Evolutionary conservation across 163 green algal species (phyloP), one percentile per base, ranked within the genome.

Genomic region (Chlamydomonas reinhardtii): DNA sequence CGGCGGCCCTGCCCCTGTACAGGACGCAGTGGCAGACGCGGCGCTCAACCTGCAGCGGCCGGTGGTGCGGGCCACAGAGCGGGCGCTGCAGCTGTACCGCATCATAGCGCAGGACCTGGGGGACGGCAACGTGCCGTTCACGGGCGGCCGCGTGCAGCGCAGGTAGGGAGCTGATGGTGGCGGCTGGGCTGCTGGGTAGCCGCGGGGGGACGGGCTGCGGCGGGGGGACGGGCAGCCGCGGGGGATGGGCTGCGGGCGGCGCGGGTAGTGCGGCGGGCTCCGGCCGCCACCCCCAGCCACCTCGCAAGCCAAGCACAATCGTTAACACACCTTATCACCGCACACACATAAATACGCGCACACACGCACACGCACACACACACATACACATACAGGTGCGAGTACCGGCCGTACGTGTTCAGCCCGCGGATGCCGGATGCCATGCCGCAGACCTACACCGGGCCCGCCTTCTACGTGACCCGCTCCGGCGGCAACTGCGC

Each of bases 401-500:
- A 86, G 70, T 66, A 79, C 32, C 69, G 39, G 35, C 80, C 80
- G 9, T 86, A 35, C 34, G 29, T 37, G 6, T 86, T 80, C 70
- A 65, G 9, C 24, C 80, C 80, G 2, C 70, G 70, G 16, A 34
- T 73, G 3, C 70, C 52, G 25, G 39, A 79, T 29, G 80, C 54
- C 0, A 29, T 71, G 19, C n/a, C n/a, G 59, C 37, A 75, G 72
- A 27, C 75, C 43, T 82, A 64, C 82, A 43, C 81, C 35, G 82
- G 72, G 19, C 82, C 82, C 20, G 75, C 61, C 39, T 87, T 87
- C 39, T 87, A 54, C 72, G 37, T 87, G 15, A 76, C 82, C 11
- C 72, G 39, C 37, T 68, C 72, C 61, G 70, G 72, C 12, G 82
- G 82, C 72, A 87, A 87, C 82, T 87, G 82, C 82, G 61, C 69